Base-by-base conservation (phyloP, 495 filamentous ascomycete genomes). In the Tuber borchii region DNA sequence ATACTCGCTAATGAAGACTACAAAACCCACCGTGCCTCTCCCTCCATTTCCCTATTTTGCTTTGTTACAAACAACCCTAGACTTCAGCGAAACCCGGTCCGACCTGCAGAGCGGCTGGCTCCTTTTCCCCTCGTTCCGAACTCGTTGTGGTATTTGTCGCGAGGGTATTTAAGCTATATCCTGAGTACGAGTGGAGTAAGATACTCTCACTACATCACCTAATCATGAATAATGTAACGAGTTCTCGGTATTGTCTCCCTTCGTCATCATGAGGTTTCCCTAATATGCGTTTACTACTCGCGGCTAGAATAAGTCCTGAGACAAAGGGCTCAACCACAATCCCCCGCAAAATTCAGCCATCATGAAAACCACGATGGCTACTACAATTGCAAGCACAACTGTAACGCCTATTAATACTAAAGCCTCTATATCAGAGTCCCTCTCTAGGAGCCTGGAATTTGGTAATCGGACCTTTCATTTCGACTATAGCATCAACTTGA, bases 31-130 rank as follows among this genome's bases (percentile, higher is more conserved):
- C 14, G 48, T 26, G 17, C 14, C 26, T 31, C 26, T 31, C 26
- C 56, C 56, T 5, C 31, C 14, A 61, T 61, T 61, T 26, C 51
- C 51, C 51, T n/a, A 26, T 61, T 65, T 34, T 4, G 56, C 56
- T 34, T 31, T 65, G 26, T 65, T 65, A 65, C 12, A 65, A 65
- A 65, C 56, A 65, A 34, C 56, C 56, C 51, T 61, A 61, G 51
- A 16, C 51, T 61, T 31, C n/a, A 61, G n/a, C 56, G 26, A 61
- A 31, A 61, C 26, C 14, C 12, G 56, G 26, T 2, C 51, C 51
- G 51, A 26, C 51, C 51, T 31, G 7, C n/a, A 61, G 56, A 31
- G 26, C 17, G 56, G 56, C 0, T 34, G 56, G 56, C 0, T 16
- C 56, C 56, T 34, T 65, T 65, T 34, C 5, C n/a, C 56, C 26